These are phyloP conservation scores for Carex scoparia DNA, from an alignment of 176 grass and related monocot species.

Conservation along the genomic window DNA sequence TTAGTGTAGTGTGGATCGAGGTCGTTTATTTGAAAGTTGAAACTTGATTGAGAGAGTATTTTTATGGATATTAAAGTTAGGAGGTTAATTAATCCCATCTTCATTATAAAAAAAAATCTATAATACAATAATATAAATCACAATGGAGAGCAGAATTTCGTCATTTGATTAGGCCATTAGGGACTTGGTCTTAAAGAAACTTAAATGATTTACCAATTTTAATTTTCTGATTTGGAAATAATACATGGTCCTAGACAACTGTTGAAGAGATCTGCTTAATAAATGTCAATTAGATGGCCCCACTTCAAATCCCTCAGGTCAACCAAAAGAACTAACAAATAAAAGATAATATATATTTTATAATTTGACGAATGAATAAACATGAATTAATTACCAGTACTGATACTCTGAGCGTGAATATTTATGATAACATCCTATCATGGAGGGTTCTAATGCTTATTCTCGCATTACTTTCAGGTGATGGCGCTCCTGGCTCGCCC, in stretches of 20 bases:
- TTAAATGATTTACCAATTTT: background rate
- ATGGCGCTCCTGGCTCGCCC: constrained; percentile 64
- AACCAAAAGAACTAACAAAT: background rate
- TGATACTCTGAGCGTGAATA: background rate
- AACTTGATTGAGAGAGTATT: too few species aligned
- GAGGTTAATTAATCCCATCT: too few species aligned
- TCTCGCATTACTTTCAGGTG: constrained; percentile 28
- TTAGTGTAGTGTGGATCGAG: too few species aligned
- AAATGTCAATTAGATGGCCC: background rate
- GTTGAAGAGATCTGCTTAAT: background rate
- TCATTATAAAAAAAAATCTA: background rate
- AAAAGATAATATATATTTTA: background rate
- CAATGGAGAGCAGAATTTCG: background rate
- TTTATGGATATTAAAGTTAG: too few species aligned
- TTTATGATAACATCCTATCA: background rate
- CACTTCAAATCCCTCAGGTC: background rate
- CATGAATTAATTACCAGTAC: background rate
- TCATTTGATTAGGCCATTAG: background rate
- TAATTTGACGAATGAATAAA: too few species aligned
- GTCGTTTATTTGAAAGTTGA: too few species aligned
- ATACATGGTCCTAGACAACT: background rate
- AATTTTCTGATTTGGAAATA: background rate
- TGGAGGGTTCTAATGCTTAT: background rate
- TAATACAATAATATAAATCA: background rate
- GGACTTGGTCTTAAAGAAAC: background rate